These are phyloP conservation scores for Amaranthus tricolor DNA, from an alignment of 179 eudicot species.

Conservation along the genomic window DNA sequence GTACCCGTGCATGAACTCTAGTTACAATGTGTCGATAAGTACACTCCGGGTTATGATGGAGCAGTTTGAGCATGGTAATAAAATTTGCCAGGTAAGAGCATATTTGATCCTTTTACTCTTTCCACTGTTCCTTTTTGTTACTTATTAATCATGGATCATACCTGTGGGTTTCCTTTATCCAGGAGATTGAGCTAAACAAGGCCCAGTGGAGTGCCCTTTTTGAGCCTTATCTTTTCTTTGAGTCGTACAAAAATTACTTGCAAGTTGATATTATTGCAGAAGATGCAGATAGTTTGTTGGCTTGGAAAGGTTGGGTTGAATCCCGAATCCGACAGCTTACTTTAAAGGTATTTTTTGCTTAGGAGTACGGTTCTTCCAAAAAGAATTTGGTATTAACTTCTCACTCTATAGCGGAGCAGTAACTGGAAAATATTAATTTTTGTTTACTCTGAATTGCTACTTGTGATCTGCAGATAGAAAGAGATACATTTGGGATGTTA, in stretches of 20 bases:
- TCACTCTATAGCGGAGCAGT: background rate
- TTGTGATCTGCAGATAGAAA: conserved; percentile 67
- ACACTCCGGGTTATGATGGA: conserved; percentile 83
- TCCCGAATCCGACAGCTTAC: conserved; percentile 87
- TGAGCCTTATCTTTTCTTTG: conserved; percentile 72
- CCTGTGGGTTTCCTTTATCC: conserved; percentile 21
- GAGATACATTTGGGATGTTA: conserved; percentile 69
- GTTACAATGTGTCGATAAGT: conserved; percentile 84
- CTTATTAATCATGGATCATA: conserved; percentile 11
- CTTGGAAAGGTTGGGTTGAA: conserved; percentile 99
- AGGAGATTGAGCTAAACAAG: conserved; percentile 78
- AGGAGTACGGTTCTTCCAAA: background rate
- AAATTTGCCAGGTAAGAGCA: conserved; percentile 61
- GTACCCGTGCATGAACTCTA: conserved; percentile 90
- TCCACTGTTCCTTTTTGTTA: background rate
- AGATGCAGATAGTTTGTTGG: conserved; percentile 70
- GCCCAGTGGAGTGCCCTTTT: conserved; percentile 64
- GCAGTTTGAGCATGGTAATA: conserved; percentile 68
- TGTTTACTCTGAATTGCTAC: conserved; percentile 10
- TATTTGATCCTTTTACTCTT: conserved; percentile 1
- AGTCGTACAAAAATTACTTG: conserved; percentile 80
- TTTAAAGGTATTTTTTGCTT: conserved; percentile 52
- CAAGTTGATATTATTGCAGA: conserved; percentile 83
- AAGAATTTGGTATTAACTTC: conserved; percentile 1
- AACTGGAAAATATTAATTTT: background rate